Conservation (phyloP, 352 stramenopile species). For the Globisporangium recalcitrans region DNA sequence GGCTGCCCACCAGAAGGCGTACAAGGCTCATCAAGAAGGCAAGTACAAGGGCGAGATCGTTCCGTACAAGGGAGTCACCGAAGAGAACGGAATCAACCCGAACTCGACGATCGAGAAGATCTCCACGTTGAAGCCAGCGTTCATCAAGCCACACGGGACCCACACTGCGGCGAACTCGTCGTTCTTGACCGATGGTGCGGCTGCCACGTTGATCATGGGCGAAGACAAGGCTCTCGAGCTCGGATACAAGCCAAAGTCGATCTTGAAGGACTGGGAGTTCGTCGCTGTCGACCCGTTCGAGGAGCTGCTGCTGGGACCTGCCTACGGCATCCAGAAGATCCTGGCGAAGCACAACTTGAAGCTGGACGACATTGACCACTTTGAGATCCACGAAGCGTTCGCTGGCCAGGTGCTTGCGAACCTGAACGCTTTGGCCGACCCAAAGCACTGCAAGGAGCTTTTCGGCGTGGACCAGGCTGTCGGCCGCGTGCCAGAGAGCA, state of each 20-base stretch:
- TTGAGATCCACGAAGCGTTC: slow-evolving; percentile 99
- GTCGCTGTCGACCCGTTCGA: slow-evolving; percentile 96
- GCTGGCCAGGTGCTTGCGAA: slow-evolving; percentile 98
- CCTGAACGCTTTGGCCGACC: slow-evolving; percentile 92
- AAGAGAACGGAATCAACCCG: slow-evolving; percentile 97
- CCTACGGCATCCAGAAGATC: slow-evolving; percentile 90
- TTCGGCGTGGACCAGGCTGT: slow-evolving; percentile 89
- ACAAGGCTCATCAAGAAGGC: slow-evolving; percentile 92
- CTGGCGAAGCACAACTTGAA: slow-evolving; percentile 82
- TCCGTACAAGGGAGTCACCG: slow-evolving; percentile 92
- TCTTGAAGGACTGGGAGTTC: slow-evolving; percentile 95
- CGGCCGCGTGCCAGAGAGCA: slow-evolving; percentile 90
- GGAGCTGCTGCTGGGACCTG: slow-evolving; percentile 91
- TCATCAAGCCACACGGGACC: slow-evolving; percentile 97
- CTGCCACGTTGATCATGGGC: slow-evolving; percentile 95
- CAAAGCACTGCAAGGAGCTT: slow-evolving; percentile 94
- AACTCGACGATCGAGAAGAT: slow-evolving; percentile 95
- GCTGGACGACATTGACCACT: slow-evolving; percentile 95
- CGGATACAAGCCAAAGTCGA: slow-evolving; percentile 93
- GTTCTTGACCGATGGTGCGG: slow-evolving; percentile 96
- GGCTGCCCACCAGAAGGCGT: slow-evolving; percentile 90
- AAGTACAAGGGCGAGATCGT: slow-evolving; percentile 92
- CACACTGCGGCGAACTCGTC: slow-evolving; percentile 98
- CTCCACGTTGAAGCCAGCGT: slow-evolving; percentile 95
- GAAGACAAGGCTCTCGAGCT: slow-evolving; percentile 94